Conservation (phyloP, 495 filamentous ascomycete species). For the Hyphodiscus hymeniophilus region DNA sequence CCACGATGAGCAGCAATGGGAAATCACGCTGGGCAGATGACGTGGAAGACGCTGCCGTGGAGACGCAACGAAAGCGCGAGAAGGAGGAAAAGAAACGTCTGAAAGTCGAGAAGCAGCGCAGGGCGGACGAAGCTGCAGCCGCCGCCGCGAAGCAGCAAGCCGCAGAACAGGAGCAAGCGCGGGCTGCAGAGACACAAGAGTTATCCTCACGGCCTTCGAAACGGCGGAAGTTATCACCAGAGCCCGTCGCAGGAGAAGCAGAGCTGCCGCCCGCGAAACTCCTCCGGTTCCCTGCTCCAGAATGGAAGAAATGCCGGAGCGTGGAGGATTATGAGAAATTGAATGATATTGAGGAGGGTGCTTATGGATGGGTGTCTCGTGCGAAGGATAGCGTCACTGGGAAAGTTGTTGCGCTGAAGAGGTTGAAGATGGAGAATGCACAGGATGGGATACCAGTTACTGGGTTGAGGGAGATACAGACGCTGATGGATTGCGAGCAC, state of each 20-base stretch:
- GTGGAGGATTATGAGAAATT: constrained; percentile 85
- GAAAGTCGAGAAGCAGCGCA: constrained; percentile 79
- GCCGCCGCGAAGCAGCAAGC: constrained; percentile 22
- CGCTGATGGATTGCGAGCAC: constrained; percentile 49
- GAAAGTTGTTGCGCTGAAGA: constrained; percentile 86
- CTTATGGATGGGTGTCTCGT: constrained; percentile 89
- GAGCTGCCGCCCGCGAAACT: constrained; percentile 35
- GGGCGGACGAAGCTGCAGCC: constrained; percentile 45
- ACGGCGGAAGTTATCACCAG: constrained; percentile 37
- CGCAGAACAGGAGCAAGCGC: constrained; percentile 33
- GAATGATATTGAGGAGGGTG: constrained; percentile 96
- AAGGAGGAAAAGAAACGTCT: constrained; percentile 83
- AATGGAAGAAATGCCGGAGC: constrained; percentile 69
- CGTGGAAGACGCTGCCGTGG: constrained; percentile 62
- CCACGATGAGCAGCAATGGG: constrained; percentile 50
- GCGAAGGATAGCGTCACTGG: constrained; percentile 74
- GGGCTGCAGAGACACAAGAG: constrained; percentile 32
- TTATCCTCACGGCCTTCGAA: constrained; percentile 42
- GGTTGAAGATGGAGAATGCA: constrained; percentile 81
- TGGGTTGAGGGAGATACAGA: constrained; percentile 77
- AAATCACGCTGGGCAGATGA: constrained; percentile 86
- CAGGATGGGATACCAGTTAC: constrained; percentile 89
- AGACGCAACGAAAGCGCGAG: constrained; percentile 69
- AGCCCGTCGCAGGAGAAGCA: constrained; percentile 17
- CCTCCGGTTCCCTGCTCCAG: constrained; percentile 59